phyloP scores from a whole-genome alignment of 2,329 filamentous ascomycete species.

The Dothistroma pini region DNA sequence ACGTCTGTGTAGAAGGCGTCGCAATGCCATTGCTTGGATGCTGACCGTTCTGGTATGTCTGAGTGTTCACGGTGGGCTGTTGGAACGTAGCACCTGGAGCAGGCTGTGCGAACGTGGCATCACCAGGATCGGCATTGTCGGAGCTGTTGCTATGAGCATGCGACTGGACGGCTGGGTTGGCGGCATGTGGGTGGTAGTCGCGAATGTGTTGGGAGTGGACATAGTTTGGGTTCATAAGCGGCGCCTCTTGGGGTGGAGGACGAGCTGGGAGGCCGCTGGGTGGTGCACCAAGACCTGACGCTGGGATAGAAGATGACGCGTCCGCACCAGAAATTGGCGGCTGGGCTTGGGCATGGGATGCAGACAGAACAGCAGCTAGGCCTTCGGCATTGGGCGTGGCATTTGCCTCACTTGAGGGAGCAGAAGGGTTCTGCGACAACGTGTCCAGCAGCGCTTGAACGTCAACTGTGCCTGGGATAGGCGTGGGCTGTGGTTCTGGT shows the following conservation, averaged over 20 bases:
- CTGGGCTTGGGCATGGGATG: constrained; percentile 20
- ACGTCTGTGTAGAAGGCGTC: not conserved
- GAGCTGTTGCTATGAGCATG: constrained; percentile 24
- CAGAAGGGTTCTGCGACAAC: constrained; percentile 31
- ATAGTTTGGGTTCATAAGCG: constrained; percentile 47
- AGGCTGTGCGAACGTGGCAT: constrained; percentile 11
- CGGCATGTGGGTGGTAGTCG: constrained; percentile 49
- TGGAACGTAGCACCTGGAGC: constrained; percentile 15
- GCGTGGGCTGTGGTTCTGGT: constrained; percentile 11
- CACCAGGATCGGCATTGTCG: constrained; percentile 24
- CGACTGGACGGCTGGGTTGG: constrained; percentile 35
- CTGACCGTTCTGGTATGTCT: constrained; percentile 8
- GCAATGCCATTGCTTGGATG: not conserved
- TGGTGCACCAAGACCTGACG: constrained; percentile 31
- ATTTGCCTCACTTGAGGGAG: constrained; percentile 29
- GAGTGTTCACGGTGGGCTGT: not conserved
- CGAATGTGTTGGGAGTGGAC: constrained; percentile 48
- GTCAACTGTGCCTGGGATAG: constrained; percentile 37
- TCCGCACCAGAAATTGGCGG: constrained; percentile 30
- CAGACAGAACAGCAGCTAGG: constrained; percentile 27
- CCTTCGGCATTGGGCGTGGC: constrained; percentile 33
- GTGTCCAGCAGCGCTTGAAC: constrained; percentile 47
- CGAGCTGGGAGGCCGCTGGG: constrained; percentile 45
- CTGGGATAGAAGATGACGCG: constrained; percentile 33
- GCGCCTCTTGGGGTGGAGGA: constrained; percentile 49